Evolutionary conservation across 73 alveolate genomes (phyloP), one percentile per base, ranked within the genome.

Genomic region (Blepharisma stoltei): DNA sequence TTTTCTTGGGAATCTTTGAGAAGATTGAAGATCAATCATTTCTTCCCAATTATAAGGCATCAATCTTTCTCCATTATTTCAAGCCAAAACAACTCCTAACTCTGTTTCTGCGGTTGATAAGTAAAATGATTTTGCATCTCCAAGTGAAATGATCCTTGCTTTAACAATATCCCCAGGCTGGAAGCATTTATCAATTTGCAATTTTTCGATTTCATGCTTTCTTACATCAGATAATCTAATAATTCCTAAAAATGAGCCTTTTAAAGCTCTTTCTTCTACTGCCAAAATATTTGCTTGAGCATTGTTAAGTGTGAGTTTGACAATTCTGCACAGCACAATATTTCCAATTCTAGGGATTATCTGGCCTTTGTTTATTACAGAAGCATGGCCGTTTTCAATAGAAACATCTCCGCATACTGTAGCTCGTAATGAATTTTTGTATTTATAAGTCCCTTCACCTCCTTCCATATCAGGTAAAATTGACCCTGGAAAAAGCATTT

Each of bases 131-230:
- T 69, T 38, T n/a, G 67, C 11, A 46, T 69, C 79, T 14, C 79
- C 79, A 14, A 69, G 27, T 2, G 79, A 69, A 14, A 69, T 69
- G 14, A 69, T 53, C 27, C 43, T 14, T 23, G 79, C 79, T 69
- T 69, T 23, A 38, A 69, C 79, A 14, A 69, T 69, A 43, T 69
- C 79, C 3, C 79, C 79, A 14, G 79, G 79, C 45, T 44, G 55
- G 38, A 44, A 69, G 80, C 79, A 44, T 23, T 69, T 21, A 7
- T 69, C 79, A 1, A 69, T 69, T n/a, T 18, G 32, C 14, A 69
- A 7, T 69, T 46, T 69, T 44, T 69, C 79, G 2, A 69, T 44
- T 43, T 69, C 79, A 43, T 69, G 65, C 65, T 38, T 44, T 23
- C 79, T 23, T 9, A 69, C 27, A 43, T 69, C 79, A 14, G 11